These are phyloP conservation scores for Toxoplasma gondii DNA, from an alignment of 169 alveolate species.

Conservation along the genomic window DNA sequence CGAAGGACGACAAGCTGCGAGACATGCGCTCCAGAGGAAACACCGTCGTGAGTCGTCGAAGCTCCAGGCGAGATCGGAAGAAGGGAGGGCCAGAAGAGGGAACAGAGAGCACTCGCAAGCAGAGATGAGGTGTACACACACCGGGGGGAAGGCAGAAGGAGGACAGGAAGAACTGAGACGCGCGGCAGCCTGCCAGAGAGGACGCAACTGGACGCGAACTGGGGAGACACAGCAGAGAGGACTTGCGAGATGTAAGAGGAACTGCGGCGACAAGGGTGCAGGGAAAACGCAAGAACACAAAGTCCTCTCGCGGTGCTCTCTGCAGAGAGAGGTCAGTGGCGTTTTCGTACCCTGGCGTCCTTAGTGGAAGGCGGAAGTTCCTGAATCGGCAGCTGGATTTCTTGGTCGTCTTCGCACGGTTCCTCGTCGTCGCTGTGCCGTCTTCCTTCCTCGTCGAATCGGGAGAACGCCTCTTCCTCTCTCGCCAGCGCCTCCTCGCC, in stretches of 20 bases:
- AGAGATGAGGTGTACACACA: too few species aligned
- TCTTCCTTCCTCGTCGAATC: background rate
- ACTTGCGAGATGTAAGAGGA: too few species aligned
- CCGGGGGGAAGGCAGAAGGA: too few species aligned
- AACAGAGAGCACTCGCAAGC: too few species aligned
- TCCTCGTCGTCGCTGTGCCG: background rate
- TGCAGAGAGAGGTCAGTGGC: background rate
- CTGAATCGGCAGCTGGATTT: background rate
- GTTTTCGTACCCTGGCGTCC: conserved; percentile 13
- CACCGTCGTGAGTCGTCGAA: background rate
- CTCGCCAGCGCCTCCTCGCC: background rate
- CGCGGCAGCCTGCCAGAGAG: too few species aligned
- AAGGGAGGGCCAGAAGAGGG: too few species aligned
- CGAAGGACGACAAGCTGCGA: background rate
- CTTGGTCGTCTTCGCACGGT: background rate
- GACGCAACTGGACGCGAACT: too few species aligned
- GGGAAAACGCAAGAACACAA: background rate
- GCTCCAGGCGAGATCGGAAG: too few species aligned
- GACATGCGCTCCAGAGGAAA: background rate
- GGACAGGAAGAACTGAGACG: too few species aligned
- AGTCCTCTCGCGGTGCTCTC: background rate
- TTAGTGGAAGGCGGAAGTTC: background rate
- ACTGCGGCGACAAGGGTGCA: background rate
- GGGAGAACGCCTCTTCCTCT: background rate
- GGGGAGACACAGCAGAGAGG: too few species aligned